Evolutionary conservation across 768 basidiomycete genomes (phyloP), one percentile per base, ranked within the genome.

Genomic region (Termitomyces sp.): DNA sequence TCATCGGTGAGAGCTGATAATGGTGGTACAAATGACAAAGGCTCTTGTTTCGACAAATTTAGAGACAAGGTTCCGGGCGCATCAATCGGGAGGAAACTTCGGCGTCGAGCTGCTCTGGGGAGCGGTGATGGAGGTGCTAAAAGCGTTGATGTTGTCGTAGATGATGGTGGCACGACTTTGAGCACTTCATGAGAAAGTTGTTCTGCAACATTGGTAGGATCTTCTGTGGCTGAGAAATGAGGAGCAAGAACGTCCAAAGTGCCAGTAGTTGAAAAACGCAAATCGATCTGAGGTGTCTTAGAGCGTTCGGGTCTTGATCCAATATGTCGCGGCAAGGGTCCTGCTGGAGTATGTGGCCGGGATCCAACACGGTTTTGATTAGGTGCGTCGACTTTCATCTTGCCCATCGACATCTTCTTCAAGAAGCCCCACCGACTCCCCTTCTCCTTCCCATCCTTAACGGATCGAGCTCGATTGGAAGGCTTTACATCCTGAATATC

Each of bases 341-440:
- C 68, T 60, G 54, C 56, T 25, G 71, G 63, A 29, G 69, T 71
- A 47, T 72, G 69, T 45, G 73, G 68, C 50, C 64, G 62, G 6
- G 67, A 57, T 41, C 61, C 68, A 46, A 56, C 62, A 59, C 63
- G 72, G 56, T 60, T 70, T 63, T 58, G 71, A 53, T 60, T 69
- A 61, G 70, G 78, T 15, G 79, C 70, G 44, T 91, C 90, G n/a
- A 73, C 60, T 63, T 84, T 84, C 75, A 96, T 88, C 69, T 89
- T 92, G 13, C 93, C 88, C 92, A 95, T 96, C 6, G 94, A 96
- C 94, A 98, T 97, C 74, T 98, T 98, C 75, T 94, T 93, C 56
- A 98, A 75, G 74, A 98, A 96, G 3, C 94, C 94, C 94, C 95
- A 96, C 53, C 91, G 86, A 50, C 86, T 85, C 36, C 74, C 73